A percentile compares a stretch with the other conserved stretches of the same genome.
Conservation (phyloP, 148 eudicot species). For the Nepenthes mirabilis region DNA sequence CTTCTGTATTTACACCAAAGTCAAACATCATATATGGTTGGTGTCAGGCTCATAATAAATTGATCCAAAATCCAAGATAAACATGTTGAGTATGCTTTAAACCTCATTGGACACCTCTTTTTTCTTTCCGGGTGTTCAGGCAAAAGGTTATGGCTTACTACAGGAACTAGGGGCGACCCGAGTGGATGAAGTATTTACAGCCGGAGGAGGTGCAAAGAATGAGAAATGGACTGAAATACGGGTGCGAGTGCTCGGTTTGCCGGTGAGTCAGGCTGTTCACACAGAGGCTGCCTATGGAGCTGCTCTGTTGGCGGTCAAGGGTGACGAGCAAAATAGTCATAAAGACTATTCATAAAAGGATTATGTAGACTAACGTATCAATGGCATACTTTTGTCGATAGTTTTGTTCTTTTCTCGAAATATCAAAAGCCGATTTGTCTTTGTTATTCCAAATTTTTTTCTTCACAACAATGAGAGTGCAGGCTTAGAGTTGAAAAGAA, state of each 20-base stretch:
- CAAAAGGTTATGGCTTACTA: constrained; percentile 62
- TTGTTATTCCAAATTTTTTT: too few species aligned
- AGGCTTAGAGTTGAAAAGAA: too few species aligned
- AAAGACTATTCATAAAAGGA: too few species aligned
- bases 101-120: neutral
- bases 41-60: too few species aligned
- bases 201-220: constrained; percentile 91
- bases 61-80: too few species aligned
- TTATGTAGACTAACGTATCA: too few species aligned
- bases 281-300: constrained; percentile 99
- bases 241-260: constrained; percentile 74
- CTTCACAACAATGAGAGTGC: too few species aligned
- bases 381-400: too few species aligned
- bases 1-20: too few species aligned
- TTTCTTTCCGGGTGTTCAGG: constrained; percentile 22
- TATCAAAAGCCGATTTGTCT: too few species aligned
- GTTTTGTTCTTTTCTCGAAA: too few species aligned
- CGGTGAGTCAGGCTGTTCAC: constrained; percentile 61
- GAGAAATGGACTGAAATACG: constrained; percentile 71
- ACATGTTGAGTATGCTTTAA: neutral
- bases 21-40: too few species aligned
- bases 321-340: constrained; percentile 3
- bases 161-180: constrained; percentile 78
- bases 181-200: constrained; percentile 76
- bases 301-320: constrained; percentile 79